Conservation (phyloP, 768 basidiomycete genomes). For the Nevesoporus exiguus region DNA sequence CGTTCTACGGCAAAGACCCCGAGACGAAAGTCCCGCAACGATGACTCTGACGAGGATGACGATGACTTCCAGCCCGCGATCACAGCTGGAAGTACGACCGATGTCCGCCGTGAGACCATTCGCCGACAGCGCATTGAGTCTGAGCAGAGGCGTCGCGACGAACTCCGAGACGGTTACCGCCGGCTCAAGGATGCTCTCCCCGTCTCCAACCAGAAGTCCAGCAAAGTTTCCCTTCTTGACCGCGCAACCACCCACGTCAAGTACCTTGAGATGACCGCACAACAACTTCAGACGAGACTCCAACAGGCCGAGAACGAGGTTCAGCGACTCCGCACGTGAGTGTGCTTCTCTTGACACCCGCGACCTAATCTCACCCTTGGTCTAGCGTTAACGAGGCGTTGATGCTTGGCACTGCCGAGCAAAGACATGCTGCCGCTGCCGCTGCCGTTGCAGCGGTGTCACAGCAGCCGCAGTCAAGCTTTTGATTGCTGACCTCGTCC, state of each 20-base stretch:
- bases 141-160: conserved; percentile 87
- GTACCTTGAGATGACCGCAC: conserved; percentile 78
- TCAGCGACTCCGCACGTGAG: conserved; percentile 65
- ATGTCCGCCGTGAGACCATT: conserved; percentile 84
- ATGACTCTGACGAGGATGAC: conserved; percentile 69
- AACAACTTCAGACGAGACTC: conserved; percentile 70
- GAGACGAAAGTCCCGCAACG: conserved; percentile 49
- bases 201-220: conserved; percentile 86
- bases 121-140: conserved; percentile 92
- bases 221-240: conserved; percentile 88
- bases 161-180: conserved; percentile 89
- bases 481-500: conserved; percentile 41
- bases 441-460: conserved; percentile 54
- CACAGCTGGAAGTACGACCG: conserved; percentile 45
- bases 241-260: conserved; percentile 85
- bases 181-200: conserved; percentile 89
- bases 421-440: conserved; percentile 57
- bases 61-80: conserved; percentile 67
- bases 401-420: conserved; percentile 81
- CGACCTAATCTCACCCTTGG: not conserved
- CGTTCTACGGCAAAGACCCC: conserved; percentile 52
- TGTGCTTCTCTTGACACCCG: not conserved
- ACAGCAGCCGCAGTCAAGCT: conserved; percentile 37
- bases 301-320: conserved; percentile 80
- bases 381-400: conserved; percentile 79